phyloP scores from a whole-genome alignment of 2,329 filamentous ascomycete species.

The Microsporum ferrugineum region DNA sequence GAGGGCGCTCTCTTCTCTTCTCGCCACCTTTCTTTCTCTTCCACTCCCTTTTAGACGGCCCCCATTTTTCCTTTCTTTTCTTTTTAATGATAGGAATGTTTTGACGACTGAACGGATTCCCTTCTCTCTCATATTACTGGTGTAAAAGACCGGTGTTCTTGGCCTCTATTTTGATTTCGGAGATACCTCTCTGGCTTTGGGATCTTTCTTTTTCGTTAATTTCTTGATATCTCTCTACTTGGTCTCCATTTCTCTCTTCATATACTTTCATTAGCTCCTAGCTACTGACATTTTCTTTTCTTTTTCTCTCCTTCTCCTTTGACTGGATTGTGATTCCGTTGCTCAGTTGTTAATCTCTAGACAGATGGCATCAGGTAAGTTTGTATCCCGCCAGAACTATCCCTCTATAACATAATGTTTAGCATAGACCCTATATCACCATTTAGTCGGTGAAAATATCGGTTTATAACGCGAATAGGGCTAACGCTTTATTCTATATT shows the following conservation, averaged over 20 bases:
- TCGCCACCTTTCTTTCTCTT: slow-evolving; percentile 3
- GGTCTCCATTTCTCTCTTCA: neutral
- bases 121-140: slow-evolving; percentile 6
- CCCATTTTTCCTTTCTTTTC: neutral
- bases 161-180: neutral
- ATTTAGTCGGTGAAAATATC: neutral
- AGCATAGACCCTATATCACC: neutral
- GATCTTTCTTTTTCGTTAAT: neutral
- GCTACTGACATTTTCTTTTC: neutral
- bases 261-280: neutral
- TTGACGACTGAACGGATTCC: slow-evolving; percentile 27
- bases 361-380: slow-evolving; percentile 8
- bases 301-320: slow-evolving; percentile 2
- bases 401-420: neutral
- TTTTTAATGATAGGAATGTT: slow-evolving; percentile 23
- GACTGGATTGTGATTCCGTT: neutral
- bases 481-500: neutral
- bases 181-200: neutral
- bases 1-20: neutral
- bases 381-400: neutral
- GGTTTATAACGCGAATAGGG: neutral
- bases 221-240: slow-evolving; percentile 1
- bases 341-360: neutral
- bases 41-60: slow-evolving; percentile 8
- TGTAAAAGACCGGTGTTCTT: slow-evolving; percentile 8